Conservation (phyloP, 306 rosid genomes). For the Elaeagnus macrophylla region DNA sequence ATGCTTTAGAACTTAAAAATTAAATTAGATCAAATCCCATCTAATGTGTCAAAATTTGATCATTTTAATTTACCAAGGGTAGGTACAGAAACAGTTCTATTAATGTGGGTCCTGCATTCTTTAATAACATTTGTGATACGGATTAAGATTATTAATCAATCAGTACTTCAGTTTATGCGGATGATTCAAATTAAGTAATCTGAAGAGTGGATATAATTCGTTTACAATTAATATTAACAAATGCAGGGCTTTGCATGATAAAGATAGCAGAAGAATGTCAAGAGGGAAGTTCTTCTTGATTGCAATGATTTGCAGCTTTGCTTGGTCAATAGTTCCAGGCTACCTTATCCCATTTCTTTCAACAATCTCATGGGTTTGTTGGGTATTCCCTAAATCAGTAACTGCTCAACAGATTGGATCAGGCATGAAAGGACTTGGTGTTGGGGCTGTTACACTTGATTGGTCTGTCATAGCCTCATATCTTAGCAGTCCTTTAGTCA, state of each 20-base stretch:
- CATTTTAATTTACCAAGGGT: too few species aligned
- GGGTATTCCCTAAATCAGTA: constrained; percentile 39
- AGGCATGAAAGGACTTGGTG: constrained; percentile 45
- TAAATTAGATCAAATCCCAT: too few species aligned
- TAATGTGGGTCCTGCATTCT: too few species aligned
- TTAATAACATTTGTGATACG: too few species aligned
- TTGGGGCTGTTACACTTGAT: constrained; percentile 49
- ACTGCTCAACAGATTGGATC: constrained; percentile 64
- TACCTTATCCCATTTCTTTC: constrained; percentile 40
- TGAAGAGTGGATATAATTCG: too few species aligned
- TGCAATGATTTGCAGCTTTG: constrained; percentile 51
- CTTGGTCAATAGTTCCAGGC: constrained; percentile 55
- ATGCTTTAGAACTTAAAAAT: too few species aligned
- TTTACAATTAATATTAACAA: too few species aligned
- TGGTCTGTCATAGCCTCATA: constrained; percentile 50
- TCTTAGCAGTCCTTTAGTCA: constrained; percentile 45
- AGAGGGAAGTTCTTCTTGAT: constrained; percentile 49
- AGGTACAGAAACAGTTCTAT: too few species aligned
- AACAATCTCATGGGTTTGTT: constrained; percentile 54
- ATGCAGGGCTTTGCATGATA: constrained; percentile 57
- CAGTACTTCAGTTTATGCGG: too few species aligned
- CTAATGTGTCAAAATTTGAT: too few species aligned
- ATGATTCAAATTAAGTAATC: too few species aligned
- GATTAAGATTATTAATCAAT: too few species aligned
- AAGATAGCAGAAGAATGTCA: constrained; percentile 41